Percentiles rank a stretch among this genome's conserved stretches.
Conservation (phyloP, 306 rosid genomes). For the Oxytropis ochrocephala region DNA sequence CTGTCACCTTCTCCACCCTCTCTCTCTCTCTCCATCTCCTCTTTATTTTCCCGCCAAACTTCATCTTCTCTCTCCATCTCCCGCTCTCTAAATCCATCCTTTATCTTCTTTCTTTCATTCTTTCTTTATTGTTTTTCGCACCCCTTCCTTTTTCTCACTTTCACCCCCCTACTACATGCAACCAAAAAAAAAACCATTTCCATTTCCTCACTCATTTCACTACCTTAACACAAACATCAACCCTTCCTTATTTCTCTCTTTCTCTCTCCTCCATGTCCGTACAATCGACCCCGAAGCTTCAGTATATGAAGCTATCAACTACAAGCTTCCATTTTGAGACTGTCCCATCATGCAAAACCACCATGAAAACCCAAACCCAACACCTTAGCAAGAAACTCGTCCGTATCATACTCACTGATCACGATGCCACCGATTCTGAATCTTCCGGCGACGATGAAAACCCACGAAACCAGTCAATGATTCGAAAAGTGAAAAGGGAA, state of each 20-base stretch:
- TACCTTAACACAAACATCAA: neutral
- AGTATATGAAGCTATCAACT: neutral
- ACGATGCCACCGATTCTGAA: constrained; percentile 71
- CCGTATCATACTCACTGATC: constrained; percentile 67
- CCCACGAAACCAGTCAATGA: neutral
- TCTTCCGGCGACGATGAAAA: constrained; percentile 62
- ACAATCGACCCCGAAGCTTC: constrained; percentile 13
- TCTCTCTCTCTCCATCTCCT: neutral
- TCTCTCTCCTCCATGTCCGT: constrained; percentile 14
- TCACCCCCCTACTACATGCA: neutral
- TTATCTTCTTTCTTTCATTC: neutral
- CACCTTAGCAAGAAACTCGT: constrained; percentile 26
- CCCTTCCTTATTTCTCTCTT: neutral
- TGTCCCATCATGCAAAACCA: constrained; percentile 20
- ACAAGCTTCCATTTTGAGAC: constrained; percentile 11
- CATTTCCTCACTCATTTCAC: neutral
- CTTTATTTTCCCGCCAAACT: constrained; percentile 34
- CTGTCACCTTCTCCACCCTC: neutral
- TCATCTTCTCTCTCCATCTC: neutral
- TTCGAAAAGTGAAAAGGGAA: constrained; percentile 26
- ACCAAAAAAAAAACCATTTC: neutral
- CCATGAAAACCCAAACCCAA: neutral
- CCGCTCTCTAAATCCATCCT: neutral
- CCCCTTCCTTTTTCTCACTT: neutral
- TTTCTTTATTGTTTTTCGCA: neutral